These are phyloP conservation scores for Ascoidea asiatica DNA, from an alignment of 805 yeast genomes.

Conservation along the genomic window DNA sequence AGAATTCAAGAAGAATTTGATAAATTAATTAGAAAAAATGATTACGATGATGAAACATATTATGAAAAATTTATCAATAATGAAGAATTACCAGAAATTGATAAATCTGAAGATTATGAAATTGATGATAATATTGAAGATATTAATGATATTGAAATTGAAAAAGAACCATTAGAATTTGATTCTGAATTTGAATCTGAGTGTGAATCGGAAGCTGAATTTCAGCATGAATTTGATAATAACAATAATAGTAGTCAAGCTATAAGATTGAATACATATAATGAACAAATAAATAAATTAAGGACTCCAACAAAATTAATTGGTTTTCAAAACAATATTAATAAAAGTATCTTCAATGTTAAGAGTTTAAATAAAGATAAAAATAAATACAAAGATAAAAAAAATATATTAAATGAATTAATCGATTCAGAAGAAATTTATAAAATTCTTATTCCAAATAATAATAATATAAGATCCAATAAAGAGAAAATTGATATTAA, in stretches of 20 bases:
- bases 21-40: constrained; percentile 12
- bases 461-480: too few species aligned
- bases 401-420: constrained; percentile 8
- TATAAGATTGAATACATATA: constrained; percentile 1
- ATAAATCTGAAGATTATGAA: constrained; percentile 20
- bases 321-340: too few species aligned
- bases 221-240: constrained; percentile 13
- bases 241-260: constrained; percentile 5
- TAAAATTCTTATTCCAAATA: constrained; percentile 17
- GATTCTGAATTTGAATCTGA: constrained; percentile 16
- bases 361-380: neutral
- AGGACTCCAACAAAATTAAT: neutral
- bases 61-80: constrained; percentile 18
- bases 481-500: too few species aligned
- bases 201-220: too few species aligned
- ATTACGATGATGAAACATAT: constrained; percentile 10
- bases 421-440: constrained; percentile 13
- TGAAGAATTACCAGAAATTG: constrained; percentile 22
- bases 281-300: neutral
- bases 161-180: constrained; percentile 18
- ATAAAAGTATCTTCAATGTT: too few species aligned
- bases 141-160: constrained; percentile 13
- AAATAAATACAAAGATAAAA: constrained; percentile 6
- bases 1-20: constrained; percentile 16
- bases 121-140: constrained; percentile 10